phyloP scores from a whole-genome alignment of 2,329 filamentous ascomycete species.

The Claviceps lovelessii region DNA sequence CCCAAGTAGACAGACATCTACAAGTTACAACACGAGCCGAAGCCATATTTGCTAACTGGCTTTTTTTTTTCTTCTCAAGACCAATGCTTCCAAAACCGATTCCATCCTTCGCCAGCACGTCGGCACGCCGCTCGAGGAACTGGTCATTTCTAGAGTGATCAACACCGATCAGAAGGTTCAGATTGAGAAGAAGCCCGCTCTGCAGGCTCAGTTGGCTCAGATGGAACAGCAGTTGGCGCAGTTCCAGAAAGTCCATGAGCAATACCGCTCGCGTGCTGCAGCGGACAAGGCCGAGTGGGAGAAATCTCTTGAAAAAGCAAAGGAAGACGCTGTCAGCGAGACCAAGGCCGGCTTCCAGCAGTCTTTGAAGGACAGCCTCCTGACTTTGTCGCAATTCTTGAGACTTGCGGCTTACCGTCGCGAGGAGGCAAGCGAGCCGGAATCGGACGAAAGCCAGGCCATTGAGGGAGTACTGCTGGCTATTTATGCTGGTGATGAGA shows the following conservation, averaged over 20 bases:
- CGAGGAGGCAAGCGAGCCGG: constrained; percentile 50
- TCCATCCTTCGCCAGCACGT: constrained; percentile 53
- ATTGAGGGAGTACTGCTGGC: constrained; percentile 67
- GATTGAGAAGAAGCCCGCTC: constrained; percentile 59
- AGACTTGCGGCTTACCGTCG: constrained; percentile 64
- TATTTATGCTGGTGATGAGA: constrained; percentile 65
- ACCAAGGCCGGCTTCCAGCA: constrained; percentile 36
- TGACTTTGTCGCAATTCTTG: constrained; percentile 65
- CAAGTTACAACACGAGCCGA: constrained; percentile 16
- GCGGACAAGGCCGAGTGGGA: constrained; percentile 46
- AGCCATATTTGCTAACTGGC: background rate
- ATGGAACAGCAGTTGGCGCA: constrained; percentile 60
- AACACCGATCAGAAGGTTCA: constrained; percentile 69
- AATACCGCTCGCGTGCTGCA: constrained; percentile 48
- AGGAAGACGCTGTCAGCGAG: constrained; percentile 37
- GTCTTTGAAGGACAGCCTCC: constrained; percentile 48
- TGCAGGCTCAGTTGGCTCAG: constrained; percentile 53
- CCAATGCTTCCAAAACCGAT: constrained; percentile 60
- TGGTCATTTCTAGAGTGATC: constrained; percentile 58
- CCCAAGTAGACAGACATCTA: background rate
- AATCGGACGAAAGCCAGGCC: constrained; percentile 59
- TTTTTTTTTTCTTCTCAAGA: constrained; percentile 25
- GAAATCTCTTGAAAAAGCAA: constrained; percentile 41
- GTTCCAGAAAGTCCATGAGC: constrained; percentile 61
- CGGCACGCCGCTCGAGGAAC: constrained; percentile 56